Evolutionary conservation across 2,329 filamentous ascomycete genomes (phyloP), one percentile per base, ranked within the genome.

Genomic region (Calonectria pauciramosa): DNA sequence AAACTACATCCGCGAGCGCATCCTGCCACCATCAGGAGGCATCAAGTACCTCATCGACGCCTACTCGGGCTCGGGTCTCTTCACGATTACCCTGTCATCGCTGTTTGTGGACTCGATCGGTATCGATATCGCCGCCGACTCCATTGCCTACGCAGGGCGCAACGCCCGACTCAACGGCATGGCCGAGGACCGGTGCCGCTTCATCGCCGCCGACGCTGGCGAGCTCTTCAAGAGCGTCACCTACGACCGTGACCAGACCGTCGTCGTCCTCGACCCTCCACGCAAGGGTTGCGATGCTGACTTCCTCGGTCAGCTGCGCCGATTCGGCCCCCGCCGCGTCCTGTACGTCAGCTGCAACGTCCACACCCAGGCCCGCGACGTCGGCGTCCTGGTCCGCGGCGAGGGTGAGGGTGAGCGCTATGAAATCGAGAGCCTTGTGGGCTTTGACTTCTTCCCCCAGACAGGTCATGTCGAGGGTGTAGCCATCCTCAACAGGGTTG

Each of bases 321-420:
- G 87, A 8, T 98, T 95, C 81, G 94, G 90, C 0, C 96, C 97
- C 0, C 89, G 90, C 77, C 89, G 97, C 73, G 92, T 99, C 14
- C 92, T 98, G 6, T 99, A 99, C 84, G 96, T 99, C 51, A 98
- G 95, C 83, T 99, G 97, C 82, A 99, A 99, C 82, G 97, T 99
- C 77, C 97, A 99, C 83, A 99, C 96, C 11, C 97, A 99, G 89
- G 97, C 97, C 18, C 89, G 97, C 68, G 97, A 99, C 85, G 93
- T 99, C 0, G 97, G 96, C 0, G 92, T 96, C 75, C 86, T 99
- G 81, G 95, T 99, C 1, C 90, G 93, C 44, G 96, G 96, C 26
- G 81, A 87, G 79, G 77, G 84, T 30, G 84, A 86, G 82, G 84
- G 85, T 67, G 86, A 86, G 28, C 86, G 89, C 75, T 99, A 98